A percentile compares a stretch with the other conserved stretches of the same genome.
Evolutionary conservation across 148 eudicot genomes (phyloP).

Genomic region (Oxyria digyna): DNA sequence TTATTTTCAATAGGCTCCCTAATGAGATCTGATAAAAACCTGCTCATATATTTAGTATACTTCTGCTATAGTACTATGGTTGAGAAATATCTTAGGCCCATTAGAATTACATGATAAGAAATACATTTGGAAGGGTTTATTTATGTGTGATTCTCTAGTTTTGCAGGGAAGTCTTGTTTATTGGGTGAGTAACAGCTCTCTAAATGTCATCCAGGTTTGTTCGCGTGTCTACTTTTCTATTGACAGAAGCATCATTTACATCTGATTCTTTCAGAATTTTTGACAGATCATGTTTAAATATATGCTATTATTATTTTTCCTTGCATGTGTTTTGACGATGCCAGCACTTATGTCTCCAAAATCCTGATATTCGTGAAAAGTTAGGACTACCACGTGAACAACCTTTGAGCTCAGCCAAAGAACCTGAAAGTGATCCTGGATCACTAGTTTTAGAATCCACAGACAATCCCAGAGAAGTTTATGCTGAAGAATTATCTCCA

Average conservation of each 20-base stretch:
- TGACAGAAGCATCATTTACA: background rate
- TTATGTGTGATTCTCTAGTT: background rate
- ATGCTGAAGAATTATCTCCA: constrained; percentile 40
- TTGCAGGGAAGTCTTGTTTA: constrained; percentile 78
- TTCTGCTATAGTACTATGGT: background rate
- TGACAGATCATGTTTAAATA: background rate
- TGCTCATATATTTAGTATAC: background rate
- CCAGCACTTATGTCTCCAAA: constrained; percentile 58
- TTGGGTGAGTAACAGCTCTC: constrained; percentile 65
- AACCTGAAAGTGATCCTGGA: constrained; percentile 15
- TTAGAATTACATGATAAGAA: no score
- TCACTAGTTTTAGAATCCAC: constrained; percentile 16
- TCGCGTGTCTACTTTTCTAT: background rate
- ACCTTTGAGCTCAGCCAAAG: constrained; percentile 14
- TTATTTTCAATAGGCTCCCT: no score
- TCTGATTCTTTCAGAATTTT: background rate
- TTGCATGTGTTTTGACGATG: background rate
- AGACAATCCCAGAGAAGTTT: constrained; percentile 17
- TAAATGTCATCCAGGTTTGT: constrained; percentile 60
- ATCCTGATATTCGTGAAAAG: constrained; percentile 42
- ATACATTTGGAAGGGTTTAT: no score
- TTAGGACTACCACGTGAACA: constrained; percentile 45
- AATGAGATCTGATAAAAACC: background rate
- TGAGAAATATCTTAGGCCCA: background rate
- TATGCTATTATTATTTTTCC: background rate